Evolutionary conservation across 2,329 filamentous ascomycete species (phyloP), one percentile per base, ranked within the genome.

Genomic region (Neoascochyta sp.): DNA sequence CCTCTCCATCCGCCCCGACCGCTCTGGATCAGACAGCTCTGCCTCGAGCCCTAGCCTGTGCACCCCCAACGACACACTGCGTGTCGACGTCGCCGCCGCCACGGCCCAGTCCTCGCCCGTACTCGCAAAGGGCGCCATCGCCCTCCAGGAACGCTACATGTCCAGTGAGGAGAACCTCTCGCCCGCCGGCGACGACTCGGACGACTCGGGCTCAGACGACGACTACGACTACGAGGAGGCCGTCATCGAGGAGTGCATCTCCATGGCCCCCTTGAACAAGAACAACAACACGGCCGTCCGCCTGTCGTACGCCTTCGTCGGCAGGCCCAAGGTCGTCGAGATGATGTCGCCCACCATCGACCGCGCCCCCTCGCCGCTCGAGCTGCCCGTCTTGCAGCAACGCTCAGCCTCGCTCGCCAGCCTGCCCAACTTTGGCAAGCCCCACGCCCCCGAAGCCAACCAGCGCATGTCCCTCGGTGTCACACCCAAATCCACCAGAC

Each of bases 151-250:
- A 22, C 51, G 57, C 12, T 64, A 64, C 36, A 50, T 63, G 21
- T 63, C 59, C 5, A 62, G 57, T 29, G 61, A 64, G 28, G 61
- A 64, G 31, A 58, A 62, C 33, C 50, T 63, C 8, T 61, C 56
- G 5, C 58, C 60, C 7, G 54, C 55, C 38, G 60, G 60, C 32
- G 47, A 59, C 25, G 52, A 44, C 27, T 53, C 48, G 0, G 43
- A 43, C 17, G n/a, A n/a, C n/a, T n/a, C n/a, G n/a, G 34, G 19
- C 22, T 54, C 50, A 1, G 54, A 53, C 9, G 50, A 43, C 20
- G 51, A 52, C 14, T 52, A 50, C 33, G 55, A 60, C 41, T 58
- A 53, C 27, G 59, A 57, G 24, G 45, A 51, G 10, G 57, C 41
- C 3, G 52, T 52, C 13, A 48, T 57, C 23, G 49, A 57, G 25